phyloP scores from a whole-genome alignment of 1,284 basidiomycete genomes.

The Coniophora puteana region DNA sequence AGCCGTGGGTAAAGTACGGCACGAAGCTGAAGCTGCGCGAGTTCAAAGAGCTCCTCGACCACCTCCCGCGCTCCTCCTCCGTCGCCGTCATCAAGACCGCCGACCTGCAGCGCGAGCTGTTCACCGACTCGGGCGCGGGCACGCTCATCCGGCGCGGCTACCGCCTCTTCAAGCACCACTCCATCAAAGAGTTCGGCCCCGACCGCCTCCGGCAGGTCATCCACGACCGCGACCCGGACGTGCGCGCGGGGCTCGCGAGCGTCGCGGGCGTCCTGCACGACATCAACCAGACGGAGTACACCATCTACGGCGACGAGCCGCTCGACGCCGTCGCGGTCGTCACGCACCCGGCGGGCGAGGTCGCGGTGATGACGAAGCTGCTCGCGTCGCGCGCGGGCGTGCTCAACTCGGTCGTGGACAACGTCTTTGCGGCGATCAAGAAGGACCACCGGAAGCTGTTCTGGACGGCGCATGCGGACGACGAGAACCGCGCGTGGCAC shows the following conservation, averaged over 20 bases:
- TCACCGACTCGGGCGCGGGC: conserved; percentile 97
- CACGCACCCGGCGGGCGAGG: conserved; percentile 85
- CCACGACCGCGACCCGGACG: conserved; percentile 92
- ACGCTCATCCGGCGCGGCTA: conserved; percentile 97
- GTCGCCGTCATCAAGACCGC: conserved; percentile 97
- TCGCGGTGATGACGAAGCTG: conserved; percentile 91
- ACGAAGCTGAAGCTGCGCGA: conserved; percentile 99
- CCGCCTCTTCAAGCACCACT: conserved; percentile 91
- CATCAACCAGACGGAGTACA: conserved; percentile 74
- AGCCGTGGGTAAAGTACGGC: conserved; percentile 99
- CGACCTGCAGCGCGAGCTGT: conserved; percentile 95
- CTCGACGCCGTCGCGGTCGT: conserved; percentile 95
- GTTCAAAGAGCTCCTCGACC: conserved; percentile 98
- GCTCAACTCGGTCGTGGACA: conserved; percentile 94
- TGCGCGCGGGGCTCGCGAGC: conserved; percentile 80
- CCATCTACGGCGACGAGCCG: conserved; percentile 97
- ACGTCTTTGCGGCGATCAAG: conserved; percentile 93
- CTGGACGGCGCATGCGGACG: conserved; percentile 95
- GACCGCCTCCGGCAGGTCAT: conserved; percentile 93
- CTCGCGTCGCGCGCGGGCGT: conserved; percentile 86
- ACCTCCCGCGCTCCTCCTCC: conserved; percentile 96
- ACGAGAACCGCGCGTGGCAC: conserved; percentile 97
- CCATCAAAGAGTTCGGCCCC: conserved; percentile 82
- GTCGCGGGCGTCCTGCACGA: conserved; percentile 88
- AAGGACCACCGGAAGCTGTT: conserved; percentile 94